phyloP scores from a whole-genome alignment of 1,284 basidiomycete species.

The Naganishia sp. region DNA sequence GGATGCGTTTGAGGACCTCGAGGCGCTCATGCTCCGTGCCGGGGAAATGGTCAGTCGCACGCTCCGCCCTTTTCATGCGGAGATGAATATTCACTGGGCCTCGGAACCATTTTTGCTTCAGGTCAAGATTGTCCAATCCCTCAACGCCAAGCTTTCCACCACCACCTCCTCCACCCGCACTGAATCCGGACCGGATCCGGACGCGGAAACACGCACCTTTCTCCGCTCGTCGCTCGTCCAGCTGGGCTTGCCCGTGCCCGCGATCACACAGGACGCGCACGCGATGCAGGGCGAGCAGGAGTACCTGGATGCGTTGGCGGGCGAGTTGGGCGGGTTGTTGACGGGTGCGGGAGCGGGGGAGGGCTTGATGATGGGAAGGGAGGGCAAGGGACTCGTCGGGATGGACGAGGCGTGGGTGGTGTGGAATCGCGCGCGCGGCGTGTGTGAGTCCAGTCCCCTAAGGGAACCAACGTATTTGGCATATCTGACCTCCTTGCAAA shows the following conservation, averaged over 20 bases:
- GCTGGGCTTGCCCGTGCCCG: slow-evolving; percentile 70
- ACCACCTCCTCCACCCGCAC: slow-evolving; percentile 34
- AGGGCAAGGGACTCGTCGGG: slow-evolving; percentile 69
- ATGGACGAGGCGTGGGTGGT: slow-evolving; percentile 95
- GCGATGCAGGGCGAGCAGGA: slow-evolving; percentile 81
- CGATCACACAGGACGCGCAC: slow-evolving; percentile 74
- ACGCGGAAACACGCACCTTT: slow-evolving; percentile 78
- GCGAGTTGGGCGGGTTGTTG: slow-evolving; percentile 76
- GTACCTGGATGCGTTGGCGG: slow-evolving; percentile 79
- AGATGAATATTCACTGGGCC: slow-evolving; percentile 10
- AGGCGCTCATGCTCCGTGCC: slow-evolving; percentile 87
- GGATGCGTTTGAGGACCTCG: slow-evolving; percentile 81
- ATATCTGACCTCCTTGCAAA: too few relatives aligned
- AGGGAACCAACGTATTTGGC: too few relatives aligned
- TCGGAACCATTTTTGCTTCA: slow-evolving; percentile 29
- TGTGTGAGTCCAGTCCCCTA: slow-evolving; percentile 63
- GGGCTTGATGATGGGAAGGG: slow-evolving; percentile 47
- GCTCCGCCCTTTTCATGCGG: too few relatives aligned
- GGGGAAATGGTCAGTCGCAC: slow-evolving; percentile 76
- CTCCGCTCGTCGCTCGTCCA: slow-evolving; percentile 85
- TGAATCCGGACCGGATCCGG: slow-evolving; percentile 39
- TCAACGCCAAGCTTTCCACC: slow-evolving; percentile 77
- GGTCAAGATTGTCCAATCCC: slow-evolving; percentile 74
- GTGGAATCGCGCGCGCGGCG: slow-evolving; percentile 93
- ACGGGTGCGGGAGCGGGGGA: slow-evolving; percentile 57